Evolutionary conservation across 2,329 filamentous ascomycete genomes (phyloP).

Genomic region (Remersonia thermophila): DNA sequence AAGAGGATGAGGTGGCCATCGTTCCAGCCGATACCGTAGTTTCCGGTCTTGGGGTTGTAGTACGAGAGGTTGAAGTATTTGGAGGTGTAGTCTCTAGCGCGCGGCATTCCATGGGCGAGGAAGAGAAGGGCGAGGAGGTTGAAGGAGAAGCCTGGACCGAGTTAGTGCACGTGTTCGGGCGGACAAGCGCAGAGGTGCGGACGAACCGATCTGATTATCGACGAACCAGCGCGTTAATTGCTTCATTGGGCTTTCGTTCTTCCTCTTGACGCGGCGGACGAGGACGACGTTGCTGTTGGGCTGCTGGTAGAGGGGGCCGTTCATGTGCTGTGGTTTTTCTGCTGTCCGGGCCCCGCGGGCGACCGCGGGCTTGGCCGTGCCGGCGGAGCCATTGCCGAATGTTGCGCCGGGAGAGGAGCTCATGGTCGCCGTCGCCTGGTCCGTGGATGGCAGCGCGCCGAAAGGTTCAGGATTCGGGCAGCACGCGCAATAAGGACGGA

Average conservation of each 20-base stretch:
- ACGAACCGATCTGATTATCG: constrained; percentile 68
- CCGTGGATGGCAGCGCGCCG: constrained; percentile 7
- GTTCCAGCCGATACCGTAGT: constrained; percentile 66
- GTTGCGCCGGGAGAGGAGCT: constrained; percentile 7
- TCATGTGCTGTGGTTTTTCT: constrained; percentile 29
- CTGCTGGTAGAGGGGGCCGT: constrained; percentile 47
- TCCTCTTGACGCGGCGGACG: constrained; percentile 45
- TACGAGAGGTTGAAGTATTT: constrained; percentile 87
- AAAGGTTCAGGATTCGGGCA: constrained; percentile 7
- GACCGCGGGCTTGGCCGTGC: constrained; percentile 5
- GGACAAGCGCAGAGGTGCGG: not conserved
- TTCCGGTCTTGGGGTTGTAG: constrained; percentile 53
- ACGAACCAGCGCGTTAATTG: constrained; percentile 57
- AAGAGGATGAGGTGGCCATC: constrained; percentile 67
- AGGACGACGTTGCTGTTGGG: constrained; percentile 40
- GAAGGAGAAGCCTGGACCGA: constrained; percentile 57
- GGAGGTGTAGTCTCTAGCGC: constrained; percentile 62
- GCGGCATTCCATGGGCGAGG: constrained; percentile 73
- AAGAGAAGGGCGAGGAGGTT: constrained; percentile 75
- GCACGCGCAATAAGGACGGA: not conserved
- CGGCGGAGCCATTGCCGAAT: constrained; percentile 7
- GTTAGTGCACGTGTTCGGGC: constrained; percentile 2
- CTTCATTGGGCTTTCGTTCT: constrained; percentile 49
- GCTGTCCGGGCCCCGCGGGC: constrained; percentile 11
- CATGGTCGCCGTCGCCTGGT: constrained; percentile 11